These are phyloP conservation scores for Beauveria medogensis DNA, from an alignment of 2,329 filamentous ascomycete species.

Conservation along the genomic window DNA sequence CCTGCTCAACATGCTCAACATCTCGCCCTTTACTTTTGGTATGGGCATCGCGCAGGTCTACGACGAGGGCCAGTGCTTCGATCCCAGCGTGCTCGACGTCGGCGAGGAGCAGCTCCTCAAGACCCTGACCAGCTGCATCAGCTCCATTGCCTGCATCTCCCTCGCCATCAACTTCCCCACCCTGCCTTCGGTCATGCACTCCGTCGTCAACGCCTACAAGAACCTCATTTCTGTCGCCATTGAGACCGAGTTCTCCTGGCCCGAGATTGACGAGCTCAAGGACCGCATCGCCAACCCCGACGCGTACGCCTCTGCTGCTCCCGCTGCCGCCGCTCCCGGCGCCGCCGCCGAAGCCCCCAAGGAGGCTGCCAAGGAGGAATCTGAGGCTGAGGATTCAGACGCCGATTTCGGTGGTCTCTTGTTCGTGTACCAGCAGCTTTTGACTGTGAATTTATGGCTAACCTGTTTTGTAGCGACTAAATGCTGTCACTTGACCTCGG, in stretches of 20 bases:
- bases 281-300: conserved; percentile 99
- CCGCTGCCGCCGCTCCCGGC: conserved; percentile 52
- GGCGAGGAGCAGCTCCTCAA: conserved; percentile 89
- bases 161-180: conserved; percentile 94
- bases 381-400: conserved; percentile 54
- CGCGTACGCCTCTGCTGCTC: conserved; percentile 79
- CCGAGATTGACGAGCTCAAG: conserved; percentile 95
- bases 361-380: conserved; percentile 59
- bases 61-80: conserved; percentile 93
- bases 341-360: conserved; percentile 47
- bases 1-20: conserved; percentile 99
- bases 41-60: conserved; percentile 96
- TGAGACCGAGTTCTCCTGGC: conserved; percentile 86
- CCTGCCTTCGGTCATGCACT: conserved; percentile 92
- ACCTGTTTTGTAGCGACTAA: conserved; percentile 43
- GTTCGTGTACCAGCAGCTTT: conserved; percentile 29
- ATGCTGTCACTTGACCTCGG: conserved; percentile 29
- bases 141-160: conserved; percentile 82
- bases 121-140: conserved; percentile 71
- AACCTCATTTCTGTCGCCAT: conserved; percentile 85
- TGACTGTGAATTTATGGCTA: conserved; percentile 22
- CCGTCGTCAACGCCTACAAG: conserved; percentile 96
- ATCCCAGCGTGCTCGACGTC: conserved; percentile 79
- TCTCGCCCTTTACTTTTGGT: conserved; percentile 99
- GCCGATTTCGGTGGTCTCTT: conserved; percentile 78